phyloP scores from a whole-genome alignment of 2,329 filamentous ascomycete species.

The Cyanodermella asteris region DNA sequence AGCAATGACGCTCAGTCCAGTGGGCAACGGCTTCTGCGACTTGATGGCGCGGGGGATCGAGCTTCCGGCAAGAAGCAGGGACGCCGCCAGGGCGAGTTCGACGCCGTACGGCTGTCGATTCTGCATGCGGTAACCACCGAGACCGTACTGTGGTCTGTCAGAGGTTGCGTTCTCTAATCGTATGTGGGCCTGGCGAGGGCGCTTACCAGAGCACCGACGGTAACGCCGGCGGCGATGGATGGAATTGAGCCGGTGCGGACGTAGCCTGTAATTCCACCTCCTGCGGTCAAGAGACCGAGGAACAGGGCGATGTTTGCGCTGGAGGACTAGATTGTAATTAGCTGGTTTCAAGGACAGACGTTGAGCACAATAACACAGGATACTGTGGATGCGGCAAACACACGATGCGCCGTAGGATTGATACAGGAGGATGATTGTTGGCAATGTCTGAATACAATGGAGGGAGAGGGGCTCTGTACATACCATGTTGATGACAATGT shows the following conservation, averaged over 20 bases:
- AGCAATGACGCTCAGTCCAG: constrained; percentile 57
- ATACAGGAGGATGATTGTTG: too few species aligned
- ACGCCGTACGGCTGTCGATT: constrained; percentile 58
- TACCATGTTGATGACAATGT: too few species aligned
- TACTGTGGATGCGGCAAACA: too few species aligned
- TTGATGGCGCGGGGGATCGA: constrained; percentile 73
- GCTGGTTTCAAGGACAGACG: too few species aligned
- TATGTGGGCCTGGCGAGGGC: constrained; percentile 1
- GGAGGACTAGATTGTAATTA: too few species aligned
- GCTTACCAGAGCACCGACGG: constrained; percentile 47
- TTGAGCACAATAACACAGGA: too few species aligned
- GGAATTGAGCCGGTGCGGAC: constrained; percentile 66
- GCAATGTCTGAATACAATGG: too few species aligned
- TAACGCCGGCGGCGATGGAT: constrained; percentile 63
- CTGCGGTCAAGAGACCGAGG: constrained; percentile 62
- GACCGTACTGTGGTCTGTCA: constrained; percentile 32
- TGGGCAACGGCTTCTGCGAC: constrained; percentile 63
- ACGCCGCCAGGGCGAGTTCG: constrained; percentile 75
- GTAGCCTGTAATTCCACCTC: constrained; percentile 75
- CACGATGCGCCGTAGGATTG: too few species aligned
- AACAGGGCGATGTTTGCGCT: constrained; percentile 39
- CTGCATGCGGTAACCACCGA: constrained; percentile 64
- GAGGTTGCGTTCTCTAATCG: background rate
- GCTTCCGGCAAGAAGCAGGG: constrained; percentile 60
- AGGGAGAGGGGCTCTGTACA: too few species aligned